A percentile compares a stretch with the other conserved stretches of the same genome.
phyloP scores from a whole-genome alignment of 2,329 filamentous ascomycete genomes.

The Sporothrix curviconia region DNA sequence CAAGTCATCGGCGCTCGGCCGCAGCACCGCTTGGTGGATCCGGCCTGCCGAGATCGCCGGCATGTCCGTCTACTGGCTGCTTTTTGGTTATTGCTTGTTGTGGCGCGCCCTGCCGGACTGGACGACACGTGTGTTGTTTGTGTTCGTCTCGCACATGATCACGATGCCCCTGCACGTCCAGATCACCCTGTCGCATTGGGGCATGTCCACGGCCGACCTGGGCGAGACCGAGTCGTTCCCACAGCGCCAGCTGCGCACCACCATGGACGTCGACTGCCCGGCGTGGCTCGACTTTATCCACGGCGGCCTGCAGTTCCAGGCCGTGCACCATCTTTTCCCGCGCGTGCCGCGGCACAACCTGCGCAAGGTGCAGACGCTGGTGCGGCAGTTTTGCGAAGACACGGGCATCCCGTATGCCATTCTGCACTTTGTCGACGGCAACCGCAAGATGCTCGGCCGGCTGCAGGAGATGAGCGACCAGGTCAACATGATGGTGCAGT shows the following conservation, averaged over 20 bases:
- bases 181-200: conserved; percentile 67
- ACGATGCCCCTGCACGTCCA: conserved; percentile 65
- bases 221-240: conserved; percentile 60
- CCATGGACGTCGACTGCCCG: conserved; percentile 69
- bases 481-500: conserved; percentile 52
- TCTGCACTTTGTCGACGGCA: conserved; percentile 56
- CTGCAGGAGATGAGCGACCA: conserved; percentile 56
- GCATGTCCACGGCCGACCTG: conserved; percentile 61
- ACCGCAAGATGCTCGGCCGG: conserved; percentile 42
- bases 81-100: conserved; percentile 61
- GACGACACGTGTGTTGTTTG: conserved; percentile 52
- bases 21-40: conserved; percentile 57
- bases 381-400: conserved; percentile 58
- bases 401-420: conserved; percentile 57
- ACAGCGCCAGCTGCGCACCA: conserved; percentile 63
- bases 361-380: conserved; percentile 51
- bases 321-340: conserved; percentile 63
- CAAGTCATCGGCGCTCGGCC: conserved; percentile 49
- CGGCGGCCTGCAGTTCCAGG: conserved; percentile 67
- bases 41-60: conserved; percentile 59
- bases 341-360: conserved; percentile 63
- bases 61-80: conserved; percentile 59
- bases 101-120: conserved; percentile 54
- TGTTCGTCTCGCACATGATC: conserved; percentile 57
- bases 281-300: conserved; percentile 66